These are phyloP conservation scores for Zalaria obscura DNA, from an alignment of 2,329 filamentous ascomycete genomes.

Conservation along the genomic window DNA sequence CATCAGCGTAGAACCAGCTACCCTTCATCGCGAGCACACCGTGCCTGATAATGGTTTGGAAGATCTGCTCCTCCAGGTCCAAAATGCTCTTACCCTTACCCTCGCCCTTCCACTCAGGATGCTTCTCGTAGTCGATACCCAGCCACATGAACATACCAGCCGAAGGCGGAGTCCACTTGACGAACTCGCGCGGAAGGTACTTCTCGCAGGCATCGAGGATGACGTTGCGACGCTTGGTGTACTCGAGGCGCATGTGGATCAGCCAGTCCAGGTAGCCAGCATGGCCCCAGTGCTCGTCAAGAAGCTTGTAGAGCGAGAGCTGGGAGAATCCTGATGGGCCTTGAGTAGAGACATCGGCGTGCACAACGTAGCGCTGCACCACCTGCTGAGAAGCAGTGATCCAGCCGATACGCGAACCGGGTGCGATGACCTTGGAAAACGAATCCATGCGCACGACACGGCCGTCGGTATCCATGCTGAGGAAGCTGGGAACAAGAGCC, in stretches of 20 bases:
- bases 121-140: slow-evolving; percentile 49
- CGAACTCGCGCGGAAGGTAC: slow-evolving; percentile 58
- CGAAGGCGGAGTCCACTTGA: slow-evolving; percentile 64
- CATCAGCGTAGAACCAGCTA: slow-evolving; percentile 80
- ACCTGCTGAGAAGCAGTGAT: slow-evolving; percentile 77
- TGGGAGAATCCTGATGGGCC: slow-evolving; percentile 77
- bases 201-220: slow-evolving; percentile 70
- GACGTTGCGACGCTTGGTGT: slow-evolving; percentile 63
- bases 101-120: slow-evolving; percentile 42
- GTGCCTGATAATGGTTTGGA: slow-evolving; percentile 58
- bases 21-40: slow-evolving; percentile 73
- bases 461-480: slow-evolving; percentile 73
- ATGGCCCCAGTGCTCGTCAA: slow-evolving; percentile 93
- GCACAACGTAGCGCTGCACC: slow-evolving; percentile 65
- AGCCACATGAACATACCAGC: slow-evolving; percentile 96
- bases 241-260: slow-evolving; percentile 65
- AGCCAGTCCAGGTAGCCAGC: slow-evolving; percentile 81
- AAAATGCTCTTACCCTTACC: slow-evolving; percentile 38
- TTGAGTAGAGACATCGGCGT: slow-evolving; percentile 73
- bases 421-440: slow-evolving; percentile 81
- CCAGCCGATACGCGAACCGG: slow-evolving; percentile 75
- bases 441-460: slow-evolving; percentile 84
- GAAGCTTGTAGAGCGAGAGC: slow-evolving; percentile 69
- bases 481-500: slow-evolving; percentile 56
- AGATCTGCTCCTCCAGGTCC: slow-evolving; percentile 74